Conservation (phyloP, 1,139 yeast species). For the Pichia sp. region DNA sequence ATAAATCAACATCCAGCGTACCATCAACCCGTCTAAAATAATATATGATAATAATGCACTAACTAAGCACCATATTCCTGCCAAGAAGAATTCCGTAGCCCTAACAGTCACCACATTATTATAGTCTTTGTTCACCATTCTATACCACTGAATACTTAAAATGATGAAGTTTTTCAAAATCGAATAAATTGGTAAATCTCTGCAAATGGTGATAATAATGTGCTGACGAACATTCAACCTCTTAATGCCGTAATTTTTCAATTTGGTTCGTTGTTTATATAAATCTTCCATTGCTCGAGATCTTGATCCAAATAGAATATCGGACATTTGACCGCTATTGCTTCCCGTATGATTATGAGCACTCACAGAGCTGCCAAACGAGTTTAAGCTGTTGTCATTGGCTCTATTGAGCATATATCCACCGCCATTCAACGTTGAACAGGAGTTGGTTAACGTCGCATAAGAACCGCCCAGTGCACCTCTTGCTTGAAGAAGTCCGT, state of each 20-base stretch:
- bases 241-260: constrained; percentile 55
- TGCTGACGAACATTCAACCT: constrained; percentile 72
- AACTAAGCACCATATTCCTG: constrained; percentile 79
- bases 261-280: constrained; percentile 23
- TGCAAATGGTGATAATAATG: constrained; percentile 59
- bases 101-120: constrained; percentile 43
- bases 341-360: too few species aligned
- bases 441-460: too few species aligned
- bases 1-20: constrained; percentile 89
- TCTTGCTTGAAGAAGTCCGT: too few species aligned
- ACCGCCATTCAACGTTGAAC: too few species aligned
- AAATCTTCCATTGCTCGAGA: constrained; percentile 23
- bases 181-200: constrained; percentile 51
- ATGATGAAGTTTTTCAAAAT: constrained; percentile 21
- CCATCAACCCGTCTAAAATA: constrained; percentile 82
- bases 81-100: constrained; percentile 60
- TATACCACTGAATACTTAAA: constrained; percentile 21
- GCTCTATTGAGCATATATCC: too few species aligned
- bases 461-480: too few species aligned
- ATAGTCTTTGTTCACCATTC: constrained; percentile 8
- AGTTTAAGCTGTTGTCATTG: too few species aligned
- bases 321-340: too few species aligned
- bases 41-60: constrained; percentile 79
- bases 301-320: neutral
- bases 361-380: too few species aligned